Percentiles rank a stretch among this genome's conserved stretches.
Conservation (phyloP, 345 rosid species). For the Rhizophora apiculata region DNA sequence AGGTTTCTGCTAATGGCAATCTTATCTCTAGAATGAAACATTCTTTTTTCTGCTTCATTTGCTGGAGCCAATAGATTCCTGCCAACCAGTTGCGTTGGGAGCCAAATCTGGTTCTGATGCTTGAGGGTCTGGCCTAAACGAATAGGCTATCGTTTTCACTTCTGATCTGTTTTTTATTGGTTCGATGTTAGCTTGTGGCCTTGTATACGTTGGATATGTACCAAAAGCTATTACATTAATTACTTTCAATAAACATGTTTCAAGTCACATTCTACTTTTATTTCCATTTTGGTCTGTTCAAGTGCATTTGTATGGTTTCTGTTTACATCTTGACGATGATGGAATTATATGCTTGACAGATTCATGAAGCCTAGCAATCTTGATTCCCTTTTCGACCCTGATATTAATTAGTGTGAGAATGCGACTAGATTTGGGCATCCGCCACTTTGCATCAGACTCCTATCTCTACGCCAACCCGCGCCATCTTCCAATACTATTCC, state of each 20-base stretch:
- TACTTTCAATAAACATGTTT: constrained; percentile 10
- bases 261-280: not conserved
- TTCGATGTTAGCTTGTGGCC: constrained; percentile 5
- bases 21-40: not conserved
- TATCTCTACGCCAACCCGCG: not conserved
- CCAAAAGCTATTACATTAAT: constrained; percentile 12
- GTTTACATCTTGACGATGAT: too few species aligned
- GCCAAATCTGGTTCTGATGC: constrained; percentile 12
- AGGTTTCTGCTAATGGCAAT: constrained; percentile 21
- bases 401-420: not conserved
- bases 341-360: too few species aligned
- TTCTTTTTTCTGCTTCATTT: constrained; percentile 11
- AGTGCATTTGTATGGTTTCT: too few species aligned
- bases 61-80: not conserved
- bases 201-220: constrained; percentile 21
- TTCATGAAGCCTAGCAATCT: too few species aligned
- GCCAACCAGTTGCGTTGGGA: constrained; percentile 5
- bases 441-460: too few species aligned
- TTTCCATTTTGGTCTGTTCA: too few species aligned
- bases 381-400: too few species aligned
- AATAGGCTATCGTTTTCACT: not conserved
- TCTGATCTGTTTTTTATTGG: constrained; percentile 1
- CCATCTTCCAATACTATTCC: not conserved
- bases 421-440: not conserved
- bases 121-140: not conserved